Evolutionary conservation across 2,329 filamentous ascomycete genomes (phyloP), one percentile per base, ranked within the genome.

Genomic region (Alternaria solani): DNA sequence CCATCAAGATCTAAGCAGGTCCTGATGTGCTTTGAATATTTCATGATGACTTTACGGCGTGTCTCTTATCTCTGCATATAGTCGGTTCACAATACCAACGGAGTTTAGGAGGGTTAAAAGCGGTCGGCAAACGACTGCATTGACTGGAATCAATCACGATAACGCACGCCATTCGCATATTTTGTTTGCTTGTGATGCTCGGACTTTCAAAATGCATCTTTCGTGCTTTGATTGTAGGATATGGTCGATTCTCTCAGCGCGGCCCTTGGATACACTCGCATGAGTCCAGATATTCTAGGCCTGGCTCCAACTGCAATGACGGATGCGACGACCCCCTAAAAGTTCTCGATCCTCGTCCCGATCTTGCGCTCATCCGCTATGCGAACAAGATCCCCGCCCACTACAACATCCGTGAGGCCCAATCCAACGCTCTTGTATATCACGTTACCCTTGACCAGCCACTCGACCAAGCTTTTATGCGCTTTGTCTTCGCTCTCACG

Each of bases 1-100:
- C 95, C 81, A 93, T 97, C 89, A 98, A 98, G 91, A 96, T 99
- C 86, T 99, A 96, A 87, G 78, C 55, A 55, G 68, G 55, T 71
- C 26, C 64, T 71, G 65, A 52, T 52, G 55, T 54, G 68, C 66
- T 73, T 64, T 64, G 60, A 65, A 64, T 63, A 64, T 63, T 70
- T 70, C 60, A 66, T 70, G 52, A 67, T 69, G 69, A 75, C 69
- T 68, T 75, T 73, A 71, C 65, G 74, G 76, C 75, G 73, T 77
- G 74, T 76, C 72, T 76, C 70, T 75, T 75, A 70, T 74, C 71
- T 76, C 69, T 78, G 74, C 75, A 77, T 78, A 70, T 75, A 77
- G 71, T 72, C 73, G 74, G 71, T 74, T 74, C 63, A 69, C 65
- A 71, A 75, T 75, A 76, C 72, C 76, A 76, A 64, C 74, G 75